Base-by-base conservation (phyloP, 2,329 filamentous ascomycete genomes). In the Trematosphaeria pertusa region DNA sequence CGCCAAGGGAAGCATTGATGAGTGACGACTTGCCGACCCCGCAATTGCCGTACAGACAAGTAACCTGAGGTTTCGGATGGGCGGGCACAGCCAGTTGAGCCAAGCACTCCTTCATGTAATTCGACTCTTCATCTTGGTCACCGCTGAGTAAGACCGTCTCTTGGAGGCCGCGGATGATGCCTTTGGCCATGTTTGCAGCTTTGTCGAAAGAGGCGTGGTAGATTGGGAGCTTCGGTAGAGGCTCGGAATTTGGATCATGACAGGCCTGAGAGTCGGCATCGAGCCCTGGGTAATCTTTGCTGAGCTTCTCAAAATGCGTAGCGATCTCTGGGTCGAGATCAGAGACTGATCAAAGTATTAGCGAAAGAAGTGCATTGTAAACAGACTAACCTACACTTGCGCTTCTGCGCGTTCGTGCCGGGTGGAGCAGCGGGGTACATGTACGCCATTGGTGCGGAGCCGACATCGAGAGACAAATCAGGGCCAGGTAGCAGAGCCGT, bases 21-120 rank as follows among this genome's bases (percentile, higher is more conserved):
- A 39, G 30, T 4, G 36, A 46, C 9, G 26, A 24, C 14, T 45
- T 45, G 7, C 35, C 35, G 1, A 30, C 43, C 5, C 35, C 43
- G 17, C 43, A 46, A n/a, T 39, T 39, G 8, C 43, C 43, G 26
- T 34, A 46, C 7, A 46, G 15, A 18, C 35, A 39, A 22, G 21
- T 34, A 22, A 26, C 39, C 5, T 15, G 30, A 11, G 28, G 20
- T 12, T 5, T 19, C 5, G 43, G 34, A 19, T 37, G 21, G 3
- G 9, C 24, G 3, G 35, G 34, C 26, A 26, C 18, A 10, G 18
- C 14, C 2, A 45, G 8, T 12, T 19, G n/a, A 9, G 9, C 14
- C 4, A 45, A 22, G 5, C 42, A 37, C 9, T 38, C 42, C 12
- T 22, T 20, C 42, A 45, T 45, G 20, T 32, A 45, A 7, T 32